Evolutionary conservation across 2,329 filamentous ascomycete genomes (phyloP), one percentile per base, ranked within the genome.

Genomic region (Colletotrichum paranaense): DNA sequence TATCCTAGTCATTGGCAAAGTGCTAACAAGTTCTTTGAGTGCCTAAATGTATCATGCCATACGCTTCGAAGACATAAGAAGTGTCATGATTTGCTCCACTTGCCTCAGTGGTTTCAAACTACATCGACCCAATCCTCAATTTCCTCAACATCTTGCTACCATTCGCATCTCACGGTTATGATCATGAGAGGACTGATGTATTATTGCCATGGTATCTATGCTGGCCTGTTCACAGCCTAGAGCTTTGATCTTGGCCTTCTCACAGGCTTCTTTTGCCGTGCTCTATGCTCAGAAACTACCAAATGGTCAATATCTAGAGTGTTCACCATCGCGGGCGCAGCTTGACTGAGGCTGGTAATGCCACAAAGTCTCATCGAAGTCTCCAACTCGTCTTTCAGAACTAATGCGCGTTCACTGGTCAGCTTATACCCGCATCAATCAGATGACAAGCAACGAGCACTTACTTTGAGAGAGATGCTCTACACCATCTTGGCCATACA

Each of bases 401-500:
- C 58, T 65, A 22, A 42, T 42, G 16, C 3, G 5, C 8, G 28
- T 46, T 64, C 28, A 42, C 5, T n/a, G 30, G 24, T 14, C 38
- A 3, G 35, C 19, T 11, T 4, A 3, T 7, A 52, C 30, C 14
- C n/a, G 26, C 12, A 46, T 0, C n/a, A 2, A 16, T 19, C 4
- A 4, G 22, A 4, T 9, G 11, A 24, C 3, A 3, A 5, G 24
- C 5, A 2, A 3, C 3, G 4, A 19, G 1, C 2, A 22, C 58
- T 60, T 56, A 68, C 68, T 68, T 58, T 64, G 68, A 5, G 59
- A 63, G 5, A 72, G 85, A 75, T 86, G 82, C 74, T 87, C 83
- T 0, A 91, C 89, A 32, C 89, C 89, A 53, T 84, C 80, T 78
- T 86, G 68, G 3, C 74, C 76, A 30, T 76, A 77, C 83, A 12